phyloP scores from a whole-genome alignment of 805 yeast species.

The Nakazawaea siamensis region DNA sequence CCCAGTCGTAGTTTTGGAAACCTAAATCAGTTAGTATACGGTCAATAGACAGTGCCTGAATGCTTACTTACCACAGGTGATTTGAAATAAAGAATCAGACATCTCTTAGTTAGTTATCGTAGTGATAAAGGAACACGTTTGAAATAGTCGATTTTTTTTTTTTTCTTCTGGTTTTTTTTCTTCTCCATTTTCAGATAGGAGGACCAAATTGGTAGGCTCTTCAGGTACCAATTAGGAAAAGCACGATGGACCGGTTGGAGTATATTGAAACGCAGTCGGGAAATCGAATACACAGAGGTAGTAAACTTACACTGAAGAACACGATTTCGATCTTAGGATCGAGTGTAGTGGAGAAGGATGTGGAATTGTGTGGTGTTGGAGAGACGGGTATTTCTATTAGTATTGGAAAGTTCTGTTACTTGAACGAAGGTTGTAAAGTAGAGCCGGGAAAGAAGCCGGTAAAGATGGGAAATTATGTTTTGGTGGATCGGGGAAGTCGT shows the following conservation, averaged over 20 bases:
- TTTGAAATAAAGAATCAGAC: constrained; percentile 22
- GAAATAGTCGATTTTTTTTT: no score
- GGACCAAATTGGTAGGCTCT: no score
- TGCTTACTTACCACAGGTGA: constrained; percentile 24
- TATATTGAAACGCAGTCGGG: constrained; percentile 34
- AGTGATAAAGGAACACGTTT: no score
- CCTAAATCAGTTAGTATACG: constrained; percentile 13
- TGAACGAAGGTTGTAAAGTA: constrained; percentile 23
- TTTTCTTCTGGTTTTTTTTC: no score
- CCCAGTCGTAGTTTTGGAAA: constrained; percentile 33
- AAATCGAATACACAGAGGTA: constrained; percentile 36
- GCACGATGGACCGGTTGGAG: no score
- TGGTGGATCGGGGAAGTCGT: constrained; percentile 27
- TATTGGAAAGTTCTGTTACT: constrained; percentile 38
- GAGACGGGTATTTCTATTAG: constrained; percentile 23
- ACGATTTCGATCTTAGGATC: constrained; percentile 38
- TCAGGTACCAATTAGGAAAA: no score
- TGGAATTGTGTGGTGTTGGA: constrained; percentile 25
- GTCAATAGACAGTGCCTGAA: no score
- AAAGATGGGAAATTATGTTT: constrained; percentile 38
- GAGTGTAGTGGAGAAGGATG: constrained; percentile 31
- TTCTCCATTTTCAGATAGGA: no score
- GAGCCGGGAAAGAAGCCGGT: constrained; percentile 15
- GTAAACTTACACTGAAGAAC: constrained; percentile 33
- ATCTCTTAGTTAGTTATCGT: no score